A percentile compares a stretch with the other conserved stretches of the same genome.
phyloP scores from a whole-genome alignment of 2,329 filamentous ascomycete genomes.

The Colletotrichum australisinense region DNA sequence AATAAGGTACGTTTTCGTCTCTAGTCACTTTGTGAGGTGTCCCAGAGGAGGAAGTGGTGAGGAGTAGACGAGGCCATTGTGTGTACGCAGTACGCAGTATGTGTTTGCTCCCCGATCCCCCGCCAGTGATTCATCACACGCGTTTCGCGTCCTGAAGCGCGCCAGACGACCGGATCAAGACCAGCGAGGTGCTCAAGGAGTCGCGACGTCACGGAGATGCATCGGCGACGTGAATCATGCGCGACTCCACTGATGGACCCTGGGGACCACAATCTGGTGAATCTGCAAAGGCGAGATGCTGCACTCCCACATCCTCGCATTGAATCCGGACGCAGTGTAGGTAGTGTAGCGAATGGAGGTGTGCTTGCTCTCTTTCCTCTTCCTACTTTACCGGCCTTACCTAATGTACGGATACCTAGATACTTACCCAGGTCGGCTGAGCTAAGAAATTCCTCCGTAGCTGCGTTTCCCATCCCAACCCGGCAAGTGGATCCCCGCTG shows the following conservation, averaged over 20 bases:
- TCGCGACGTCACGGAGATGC: conserved; percentile 29
- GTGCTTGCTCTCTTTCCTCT: neutral
- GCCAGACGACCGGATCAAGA: conserved; percentile 22
- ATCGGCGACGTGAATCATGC: conserved; percentile 32
- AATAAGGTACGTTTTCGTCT: neutral
- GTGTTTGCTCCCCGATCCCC: neutral
- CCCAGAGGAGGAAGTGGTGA: neutral
- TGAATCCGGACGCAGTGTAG: too few relatives aligned
- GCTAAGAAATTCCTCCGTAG: neutral
- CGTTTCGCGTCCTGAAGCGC: conserved; percentile 30
- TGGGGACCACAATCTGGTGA: neutral
- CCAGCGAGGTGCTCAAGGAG: conserved; percentile 19
- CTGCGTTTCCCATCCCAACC: conserved; percentile 14
- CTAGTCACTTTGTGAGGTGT: neutral
- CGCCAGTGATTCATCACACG: conserved; percentile 18
- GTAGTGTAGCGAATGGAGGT: too few relatives aligned
- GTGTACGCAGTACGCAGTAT: neutral
- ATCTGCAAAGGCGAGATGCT: conserved; percentile 16
- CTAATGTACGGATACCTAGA: neutral
- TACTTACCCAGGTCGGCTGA: neutral
- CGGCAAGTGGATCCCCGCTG: conserved; percentile 1
- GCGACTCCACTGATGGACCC: conserved; percentile 24
- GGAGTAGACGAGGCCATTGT: conserved; percentile 6
- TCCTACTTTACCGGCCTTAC: neutral
- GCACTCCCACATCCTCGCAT: neutral